Percentiles rank a stretch among this genome's conserved stretches.
Conservation (phyloP, 768 basidiomycete species). For the Trichaptum fuscoviolaceum region DNA sequence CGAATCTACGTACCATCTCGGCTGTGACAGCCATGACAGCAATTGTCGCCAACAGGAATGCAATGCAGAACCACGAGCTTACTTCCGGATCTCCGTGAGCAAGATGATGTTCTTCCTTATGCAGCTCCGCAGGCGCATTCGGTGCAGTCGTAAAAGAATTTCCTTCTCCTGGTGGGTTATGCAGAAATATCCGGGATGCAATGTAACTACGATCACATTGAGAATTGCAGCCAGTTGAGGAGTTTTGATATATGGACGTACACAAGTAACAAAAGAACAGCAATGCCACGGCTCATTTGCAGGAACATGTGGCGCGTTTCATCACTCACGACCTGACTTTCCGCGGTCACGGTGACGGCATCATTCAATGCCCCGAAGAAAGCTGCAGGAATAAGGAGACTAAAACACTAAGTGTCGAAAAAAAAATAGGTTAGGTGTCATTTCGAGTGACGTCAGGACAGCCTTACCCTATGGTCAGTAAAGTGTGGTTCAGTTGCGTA, state of each 20-base stretch:
- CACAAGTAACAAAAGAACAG: constrained; percentile 58
- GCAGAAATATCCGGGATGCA: constrained; percentile 60
- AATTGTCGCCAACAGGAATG: constrained; percentile 46
- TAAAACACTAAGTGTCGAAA: constrained; percentile 42
- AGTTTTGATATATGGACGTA: constrained; percentile 27
- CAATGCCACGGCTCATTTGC: constrained; percentile 58
- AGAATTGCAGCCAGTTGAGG: background rate
- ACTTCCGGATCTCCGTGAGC: constrained; percentile 47
- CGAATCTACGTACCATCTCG: constrained; percentile 50
- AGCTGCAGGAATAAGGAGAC: constrained; percentile 59
- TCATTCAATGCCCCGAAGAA: constrained; percentile 56
- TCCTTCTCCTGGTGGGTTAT: constrained; percentile 62
- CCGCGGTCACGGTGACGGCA: constrained; percentile 17
- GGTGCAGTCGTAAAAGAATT: constrained; percentile 37
- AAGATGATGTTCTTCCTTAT: constrained; percentile 32
- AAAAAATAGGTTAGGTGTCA: background rate
- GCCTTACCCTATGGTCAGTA: constrained; percentile 63
- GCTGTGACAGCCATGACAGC: constrained; percentile 63
- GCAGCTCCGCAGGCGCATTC: constrained; percentile 29
- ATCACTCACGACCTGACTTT: constrained; percentile 34
- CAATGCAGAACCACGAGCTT: constrained; percentile 58
- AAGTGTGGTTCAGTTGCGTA: constrained; percentile 61
- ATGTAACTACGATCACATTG: constrained; percentile 43
- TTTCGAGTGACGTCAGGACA: background rate
- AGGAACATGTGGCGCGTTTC: constrained; percentile 42